These are phyloP conservation scores for Tolypocladium inflatum DNA, from an alignment of 2,329 filamentous ascomycete genomes.

Conservation along the genomic window DNA sequence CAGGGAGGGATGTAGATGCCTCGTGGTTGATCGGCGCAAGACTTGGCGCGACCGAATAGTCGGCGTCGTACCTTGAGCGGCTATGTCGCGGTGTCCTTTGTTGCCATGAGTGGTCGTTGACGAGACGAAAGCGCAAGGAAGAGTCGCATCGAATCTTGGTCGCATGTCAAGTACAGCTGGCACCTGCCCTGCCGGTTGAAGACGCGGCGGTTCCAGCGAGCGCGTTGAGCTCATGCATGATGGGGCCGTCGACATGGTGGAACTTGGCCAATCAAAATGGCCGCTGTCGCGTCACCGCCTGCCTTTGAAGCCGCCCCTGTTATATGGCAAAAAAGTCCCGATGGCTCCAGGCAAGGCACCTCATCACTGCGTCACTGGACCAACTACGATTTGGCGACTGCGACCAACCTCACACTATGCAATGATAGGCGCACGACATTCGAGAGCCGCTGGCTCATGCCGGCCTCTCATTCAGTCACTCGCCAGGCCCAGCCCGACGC, in stretches of 20 bases:
- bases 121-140: neutral
- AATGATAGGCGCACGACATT: conserved; percentile 16
- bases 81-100: neutral
- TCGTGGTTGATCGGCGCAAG: neutral
- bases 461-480: conserved; percentile 7
- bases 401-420: conserved; percentile 9
- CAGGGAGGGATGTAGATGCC: neutral
- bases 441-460: conserved; percentile 12
- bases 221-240: neutral
- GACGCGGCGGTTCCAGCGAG: neutral
- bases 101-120: neutral
- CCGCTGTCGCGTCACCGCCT: neutral
- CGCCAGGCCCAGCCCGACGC: neutral
- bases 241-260: neutral
- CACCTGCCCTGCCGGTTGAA: neutral
- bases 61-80: neutral
- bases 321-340: neutral
- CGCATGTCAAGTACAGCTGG: neutral
- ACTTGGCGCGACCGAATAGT: too few relatives aligned
- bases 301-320: neutral
- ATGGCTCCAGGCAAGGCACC: neutral
- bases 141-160: neutral
- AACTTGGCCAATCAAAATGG: neutral
- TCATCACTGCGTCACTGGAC: neutral
- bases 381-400: neutral